Evolutionary conservation across 768 basidiomycete species (phyloP), one percentile per base, ranked within the genome.

Genomic region (Gautieria morchelliformis): DNA sequence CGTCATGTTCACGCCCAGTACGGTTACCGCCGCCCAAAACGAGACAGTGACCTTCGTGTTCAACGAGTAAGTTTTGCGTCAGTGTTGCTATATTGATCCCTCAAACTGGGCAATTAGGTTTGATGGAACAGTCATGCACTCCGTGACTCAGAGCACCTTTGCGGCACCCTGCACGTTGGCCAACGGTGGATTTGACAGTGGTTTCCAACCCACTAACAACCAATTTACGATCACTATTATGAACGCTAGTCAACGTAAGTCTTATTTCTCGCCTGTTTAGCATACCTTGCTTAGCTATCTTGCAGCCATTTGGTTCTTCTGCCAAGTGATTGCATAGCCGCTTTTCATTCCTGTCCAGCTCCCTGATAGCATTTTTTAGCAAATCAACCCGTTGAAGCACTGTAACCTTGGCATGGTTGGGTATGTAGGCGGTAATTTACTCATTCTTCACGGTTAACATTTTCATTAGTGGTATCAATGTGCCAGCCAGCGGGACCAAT

Each of bases 281-380:
- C 45, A 6, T 20, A 15, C 44, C 46, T 24, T 22, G n/a, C n/a
- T 27, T 20, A 32, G 32, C 35, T 58, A 30, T 40, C 35, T 33
- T 59, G 17, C 57, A 81, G 78, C 79, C 19, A 77, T 82, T 56
- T 82, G 75, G 75, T 81, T 75, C 76, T 75, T 76, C 64, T 81
- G 80, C 71, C 79, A 80, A 59, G 53, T 45, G 24, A 55, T 22
- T 44, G 10, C 35, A 6, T 5, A 41, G 6, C n/a, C n/a, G 35
- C 20, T 11, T n/a, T 40, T 7, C 41, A n/a, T 27, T 15, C 37
- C 8, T 37, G 2, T 37, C 35, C 14, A 3, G 19, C 0, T 33
- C 19, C 20, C 22, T 20, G 15, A 37, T 37, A 45, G 11, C 10
- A 19, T 46, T 44, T 30, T 27, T 11, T 19, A 49, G 65, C 66